Evolutionary conservation across 345 rosid species (phyloP).

Genomic region (Anastatica hierochuntica): DNA sequence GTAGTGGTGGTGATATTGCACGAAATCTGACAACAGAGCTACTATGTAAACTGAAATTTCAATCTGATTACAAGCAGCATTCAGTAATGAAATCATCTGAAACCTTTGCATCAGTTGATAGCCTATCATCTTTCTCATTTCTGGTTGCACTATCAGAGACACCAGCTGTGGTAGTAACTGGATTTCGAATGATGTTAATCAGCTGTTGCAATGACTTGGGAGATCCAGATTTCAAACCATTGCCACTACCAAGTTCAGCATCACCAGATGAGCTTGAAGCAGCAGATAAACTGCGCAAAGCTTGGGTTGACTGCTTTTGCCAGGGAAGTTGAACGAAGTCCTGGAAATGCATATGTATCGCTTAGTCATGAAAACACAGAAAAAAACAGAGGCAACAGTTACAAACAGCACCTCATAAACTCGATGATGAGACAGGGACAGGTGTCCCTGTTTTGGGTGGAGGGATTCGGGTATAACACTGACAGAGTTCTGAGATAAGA

Average conservation of each 20-base stretch:
- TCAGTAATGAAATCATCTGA: neutral
- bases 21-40: constrained; percentile 35
- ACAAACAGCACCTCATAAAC: constrained; percentile 71
- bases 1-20: constrained; percentile 26
- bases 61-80: neutral
- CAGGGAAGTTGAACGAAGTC: constrained; percentile 94
- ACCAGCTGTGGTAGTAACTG: constrained; percentile 33
- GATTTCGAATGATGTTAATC: constrained; percentile 71
- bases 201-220: constrained; percentile 67
- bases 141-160: constrained; percentile 37
- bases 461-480: constrained; percentile 81
- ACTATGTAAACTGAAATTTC: constrained; percentile 9
- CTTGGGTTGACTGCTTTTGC: constrained; percentile 82
- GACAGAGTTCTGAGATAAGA: constrained; percentile 59
- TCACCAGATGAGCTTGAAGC: constrained; percentile 49
- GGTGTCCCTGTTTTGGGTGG: constrained; percentile 88
- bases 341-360: constrained; percentile 28
- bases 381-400: neutral
- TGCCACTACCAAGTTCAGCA: constrained; percentile 34
- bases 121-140: constrained; percentile 63
- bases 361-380: constrained; percentile 4
- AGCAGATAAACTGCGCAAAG: constrained; percentile 42
- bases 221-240: constrained; percentile 69
- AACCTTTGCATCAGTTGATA: constrained; percentile 68
- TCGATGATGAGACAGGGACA: constrained; percentile 80